Evolutionary conservation across 2,329 filamentous ascomycete genomes (phyloP).

Genomic region (Dactylellina cionopaga): DNA sequence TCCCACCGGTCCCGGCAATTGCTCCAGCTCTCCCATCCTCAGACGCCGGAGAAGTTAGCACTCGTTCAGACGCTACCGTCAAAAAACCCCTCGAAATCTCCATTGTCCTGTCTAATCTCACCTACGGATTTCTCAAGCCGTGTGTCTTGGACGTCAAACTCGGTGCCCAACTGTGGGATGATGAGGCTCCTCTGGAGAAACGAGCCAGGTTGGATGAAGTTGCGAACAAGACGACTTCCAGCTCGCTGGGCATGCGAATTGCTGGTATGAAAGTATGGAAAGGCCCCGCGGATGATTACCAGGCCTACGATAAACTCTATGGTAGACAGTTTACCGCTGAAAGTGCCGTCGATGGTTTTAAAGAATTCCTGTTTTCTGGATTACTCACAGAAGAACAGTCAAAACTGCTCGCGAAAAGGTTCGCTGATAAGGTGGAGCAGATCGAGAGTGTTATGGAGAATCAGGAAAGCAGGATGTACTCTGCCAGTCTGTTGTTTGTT

Average conservation of each 20-base stretch:
- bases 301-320: conserved; percentile 73
- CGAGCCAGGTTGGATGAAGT: conserved; percentile 70
- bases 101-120: conserved; percentile 57
- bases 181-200: conserved; percentile 70
- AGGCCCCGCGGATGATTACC: conserved; percentile 74
- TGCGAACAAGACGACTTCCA: conserved; percentile 69
- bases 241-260: conserved; percentile 71
- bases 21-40: conserved; percentile 23
- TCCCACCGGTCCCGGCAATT: conserved; percentile 59
- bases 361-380: conserved; percentile 67
- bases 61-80: conserved; percentile 14
- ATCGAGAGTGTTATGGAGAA: conserved; percentile 69
- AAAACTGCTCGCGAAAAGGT: conserved; percentile 62
- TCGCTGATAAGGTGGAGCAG: conserved; percentile 66
- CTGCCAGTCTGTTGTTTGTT: conserved; percentile 71
- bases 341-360: conserved; percentile 69
- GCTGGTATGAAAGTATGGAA: conserved; percentile 84
- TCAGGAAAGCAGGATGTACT: conserved; percentile 75
- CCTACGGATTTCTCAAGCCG: conserved; percentile 78
- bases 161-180: conserved; percentile 84
- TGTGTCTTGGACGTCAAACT: conserved; percentile 96
- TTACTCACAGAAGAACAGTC: conserved; percentile 62
- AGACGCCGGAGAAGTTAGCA: conserved; percentile 15
- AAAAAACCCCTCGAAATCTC: conserved; percentile 53
- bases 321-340: conserved; percentile 69